These are phyloP conservation scores for Balakata baccata DNA, from an alignment of 345 rosid genomes.

Conservation along the genomic window DNA sequence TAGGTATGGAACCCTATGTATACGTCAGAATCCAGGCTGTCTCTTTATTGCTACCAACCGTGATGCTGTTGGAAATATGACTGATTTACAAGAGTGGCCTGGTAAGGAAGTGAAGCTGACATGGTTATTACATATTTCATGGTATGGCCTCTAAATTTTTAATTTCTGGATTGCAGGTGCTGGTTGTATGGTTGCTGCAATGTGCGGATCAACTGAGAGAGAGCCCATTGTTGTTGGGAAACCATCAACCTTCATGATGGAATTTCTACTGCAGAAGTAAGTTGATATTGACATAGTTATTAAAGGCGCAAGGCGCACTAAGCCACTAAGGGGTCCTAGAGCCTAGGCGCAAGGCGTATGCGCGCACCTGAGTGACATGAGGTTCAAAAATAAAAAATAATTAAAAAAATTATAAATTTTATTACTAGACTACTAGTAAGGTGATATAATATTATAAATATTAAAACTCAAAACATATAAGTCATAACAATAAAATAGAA, in stretches of 20 bases:
- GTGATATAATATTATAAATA: no score
- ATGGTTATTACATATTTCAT: neutral
- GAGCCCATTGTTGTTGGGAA: constrained; percentile 91
- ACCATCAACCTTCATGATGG: constrained; percentile 94
- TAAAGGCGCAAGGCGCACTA: no score
- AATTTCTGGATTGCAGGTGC: constrained; percentile 58
- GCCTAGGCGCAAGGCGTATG: no score
- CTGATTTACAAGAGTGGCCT: constrained; percentile 89
- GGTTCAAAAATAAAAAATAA: no score
- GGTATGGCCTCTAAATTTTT: constrained; percentile 10
- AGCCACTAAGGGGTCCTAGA: no score
- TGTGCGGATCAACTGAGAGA: constrained; percentile 65
- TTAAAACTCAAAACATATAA: no score
- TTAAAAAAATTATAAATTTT: no score
- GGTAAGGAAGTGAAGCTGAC: constrained; percentile 37
- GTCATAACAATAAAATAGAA: no score
- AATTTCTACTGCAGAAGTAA: constrained; percentile 70
- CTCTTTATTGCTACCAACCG: constrained; percentile 87
- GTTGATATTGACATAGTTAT: no score
- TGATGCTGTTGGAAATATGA: constrained; percentile 87
- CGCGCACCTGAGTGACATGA: no score
- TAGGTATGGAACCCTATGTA: constrained; percentile 88
- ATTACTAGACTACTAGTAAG: no score
- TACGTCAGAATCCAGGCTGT: constrained; percentile 93
- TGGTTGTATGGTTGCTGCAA: constrained; percentile 88